Evolutionary conservation across 345 rosid genomes (phyloP), one percentile per base, ranked within the genome.

Genomic region (Aquilaria sinensis): DNA sequence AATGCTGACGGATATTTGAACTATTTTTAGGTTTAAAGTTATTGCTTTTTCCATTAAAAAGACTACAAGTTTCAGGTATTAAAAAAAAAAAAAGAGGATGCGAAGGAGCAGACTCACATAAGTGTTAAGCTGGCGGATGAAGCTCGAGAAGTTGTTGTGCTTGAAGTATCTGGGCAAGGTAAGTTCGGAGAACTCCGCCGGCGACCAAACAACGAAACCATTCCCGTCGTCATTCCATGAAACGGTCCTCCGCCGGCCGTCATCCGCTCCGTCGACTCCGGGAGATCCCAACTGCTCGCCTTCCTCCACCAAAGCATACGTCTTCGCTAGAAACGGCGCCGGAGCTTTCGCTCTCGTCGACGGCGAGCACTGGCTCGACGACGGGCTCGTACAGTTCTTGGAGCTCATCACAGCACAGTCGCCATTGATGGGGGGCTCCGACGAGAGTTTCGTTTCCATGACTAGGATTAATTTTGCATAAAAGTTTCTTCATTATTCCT

Each of bases 61-160:
- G 23, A 16, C 23, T 16, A 16, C 23, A 16, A 16, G 23, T 16
- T 16, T 16, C 23, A 16, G 23, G 23, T 16, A 16, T 16, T 16
- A 16, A 16, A 16, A 16, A 16, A 16, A 16, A 16, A 16, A 16
- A 16, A 16, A 16, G 0, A 16, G 23, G 23, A 16, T 16, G 23
- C 23, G 23, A 16, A 16, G 23, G 23, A 16, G 23, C 23, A 16
- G 12, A 58, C 87, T 71, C 45, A 85, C 91, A 57, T 85, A 85
- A 64, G 91, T 85, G 45, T 85, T 85, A 45, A 85, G 77, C 54
- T 85, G 91, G 45, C 91, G 83, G 60, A 85, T 79, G 79, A 83
- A 85, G 71, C 91, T 85, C 32, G 88, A 85, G 70, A 85, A 82
- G 48, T 85, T 85, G 72, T 78, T 85, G 74, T 85, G 91, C 88